These are phyloP conservation scores for Cladosporium sp. DNA, from an alignment of 2,329 filamentous ascomycete species.

Conservation along the genomic window DNA sequence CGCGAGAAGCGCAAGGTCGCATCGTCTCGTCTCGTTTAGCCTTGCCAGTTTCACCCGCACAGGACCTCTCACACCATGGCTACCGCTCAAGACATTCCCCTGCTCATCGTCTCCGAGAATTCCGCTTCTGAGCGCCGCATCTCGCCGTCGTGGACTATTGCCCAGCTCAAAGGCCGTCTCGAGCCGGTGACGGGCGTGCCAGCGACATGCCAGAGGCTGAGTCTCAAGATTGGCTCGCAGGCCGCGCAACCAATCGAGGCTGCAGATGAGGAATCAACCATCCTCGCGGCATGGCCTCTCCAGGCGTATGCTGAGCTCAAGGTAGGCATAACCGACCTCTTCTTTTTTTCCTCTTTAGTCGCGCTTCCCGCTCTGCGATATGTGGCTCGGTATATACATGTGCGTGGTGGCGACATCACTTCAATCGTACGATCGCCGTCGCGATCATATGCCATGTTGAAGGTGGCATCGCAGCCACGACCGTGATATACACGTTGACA, in stretches of 20 bases:
- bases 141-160: slow-evolving; percentile 87
- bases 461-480: neutral
- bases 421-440: neutral
- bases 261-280: slow-evolving; percentile 69
- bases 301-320: slow-evolving; percentile 75
- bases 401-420: neutral
- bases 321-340: slow-evolving; percentile 54
- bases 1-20: neutral
- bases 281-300: slow-evolving; percentile 66
- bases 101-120: slow-evolving; percentile 74
- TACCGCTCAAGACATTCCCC: slow-evolving; percentile 66
- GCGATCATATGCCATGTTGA: neutral
- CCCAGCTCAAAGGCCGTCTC: slow-evolving; percentile 79
- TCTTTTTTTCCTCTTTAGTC: neutral
- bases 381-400: neutral
- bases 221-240: slow-evolving; percentile 65
- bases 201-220: slow-evolving; percentile 73
- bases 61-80: slow-evolving; percentile 24
- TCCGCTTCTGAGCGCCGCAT: slow-evolving; percentile 84
- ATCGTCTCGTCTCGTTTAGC: neutral
- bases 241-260: slow-evolving; percentile 67
- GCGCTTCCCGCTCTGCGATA: neutral
- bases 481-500: neutral
- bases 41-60: neutral
- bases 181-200: slow-evolving; percentile 93